Base-by-base conservation (phyloP, 31 red algal species). In the Odonthalia washingtoniensis region DNA sequence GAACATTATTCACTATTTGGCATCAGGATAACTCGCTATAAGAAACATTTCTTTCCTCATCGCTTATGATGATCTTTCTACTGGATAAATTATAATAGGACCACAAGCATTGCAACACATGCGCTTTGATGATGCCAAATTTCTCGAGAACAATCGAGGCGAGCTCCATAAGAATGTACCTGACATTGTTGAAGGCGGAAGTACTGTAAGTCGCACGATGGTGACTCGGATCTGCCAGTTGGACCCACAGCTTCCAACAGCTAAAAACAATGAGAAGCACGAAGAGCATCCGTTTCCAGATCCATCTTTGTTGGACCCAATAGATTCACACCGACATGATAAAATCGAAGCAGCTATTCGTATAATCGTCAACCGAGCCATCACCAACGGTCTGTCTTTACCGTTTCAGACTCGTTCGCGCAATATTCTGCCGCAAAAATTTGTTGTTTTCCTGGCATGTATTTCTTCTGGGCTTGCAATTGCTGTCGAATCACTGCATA, bases 381-480 rank as follows among this genome's bases (percentile, higher is more conserved):
- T n/a, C n/a, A n/a, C n/a, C n/a, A n/a, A n/a, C n/a, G n/a, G n/a
- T n/a, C n/a, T n/a, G n/a, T n/a, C n/a, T n/a, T n/a, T n/a, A n/a
- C n/a, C n/a, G n/a, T n/a, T n/a, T n/a, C n/a, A n/a, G n/a, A n/a
- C n/a, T n/a, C n/a, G n/a, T n/a, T n/a, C n/a, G n/a, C n/a, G n/a
- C n/a, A n/a, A n/a, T n/a, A n/a, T n/a, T n/a, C n/a, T n/a, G n/a
- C n/a, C n/a, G n/a, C n/a, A n/a, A n/a, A n/a, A n/a, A n/a, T n/a
- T n/a, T 1, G 43, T 61, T 52, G 5, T 53, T 21, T 77, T 87
- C 33, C 70, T 46, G 30, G 37, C 31, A 2, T 34, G 4, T 39
- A 46, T 87, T 14, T 60, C 46, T 2, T 32, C 46, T 21, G 84
- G 44, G 31, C 70, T 73, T 26, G 46, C 82, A 5, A 36, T 40